Evolutionary conservation across 2,329 filamentous ascomycete genomes (phyloP).

Genomic region (Pseudogymnoascus sp.): DNA sequence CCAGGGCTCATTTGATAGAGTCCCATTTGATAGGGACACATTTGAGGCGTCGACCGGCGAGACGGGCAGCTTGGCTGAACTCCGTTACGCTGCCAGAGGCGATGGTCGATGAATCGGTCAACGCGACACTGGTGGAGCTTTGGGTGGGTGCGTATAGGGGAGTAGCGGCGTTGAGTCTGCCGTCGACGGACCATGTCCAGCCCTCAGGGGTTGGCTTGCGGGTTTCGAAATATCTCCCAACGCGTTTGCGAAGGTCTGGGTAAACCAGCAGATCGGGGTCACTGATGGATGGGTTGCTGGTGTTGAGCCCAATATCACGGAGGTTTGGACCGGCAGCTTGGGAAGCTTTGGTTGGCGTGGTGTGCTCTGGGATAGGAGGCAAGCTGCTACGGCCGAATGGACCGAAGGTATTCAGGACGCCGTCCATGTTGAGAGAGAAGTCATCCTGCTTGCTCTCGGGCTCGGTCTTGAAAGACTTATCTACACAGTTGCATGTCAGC

Average conservation of each 20-base stretch:
- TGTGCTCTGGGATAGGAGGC: not conserved
- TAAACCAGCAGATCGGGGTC: not conserved
- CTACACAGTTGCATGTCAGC: not conserved
- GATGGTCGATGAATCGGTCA: not conserved
- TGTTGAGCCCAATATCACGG: not conserved
- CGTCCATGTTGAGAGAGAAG: not conserved
- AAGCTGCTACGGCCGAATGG: not conserved
- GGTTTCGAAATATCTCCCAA: not conserved
- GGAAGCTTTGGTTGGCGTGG: not conserved
- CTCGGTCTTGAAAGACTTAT: not conserved
- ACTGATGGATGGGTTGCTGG: not conserved
- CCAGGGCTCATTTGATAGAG: not conserved
- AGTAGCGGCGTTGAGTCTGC: not conserved
- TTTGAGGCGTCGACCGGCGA: not conserved
- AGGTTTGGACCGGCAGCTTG: not conserved
- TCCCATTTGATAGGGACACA: not conserved
- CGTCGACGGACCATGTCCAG: not conserved
- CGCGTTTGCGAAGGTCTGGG: not conserved
- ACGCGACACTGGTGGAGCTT: not conserved
- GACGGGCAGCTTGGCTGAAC: not conserved
- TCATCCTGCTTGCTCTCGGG: not conserved
- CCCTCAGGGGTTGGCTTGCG: not conserved
- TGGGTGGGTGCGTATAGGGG: not conserved
- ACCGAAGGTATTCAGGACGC: not conserved
- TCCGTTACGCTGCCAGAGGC: not conserved